These are phyloP conservation scores for Leccinellum luteum DNA, from an alignment of 768 basidiomycete genomes.

Conservation along the genomic window DNA sequence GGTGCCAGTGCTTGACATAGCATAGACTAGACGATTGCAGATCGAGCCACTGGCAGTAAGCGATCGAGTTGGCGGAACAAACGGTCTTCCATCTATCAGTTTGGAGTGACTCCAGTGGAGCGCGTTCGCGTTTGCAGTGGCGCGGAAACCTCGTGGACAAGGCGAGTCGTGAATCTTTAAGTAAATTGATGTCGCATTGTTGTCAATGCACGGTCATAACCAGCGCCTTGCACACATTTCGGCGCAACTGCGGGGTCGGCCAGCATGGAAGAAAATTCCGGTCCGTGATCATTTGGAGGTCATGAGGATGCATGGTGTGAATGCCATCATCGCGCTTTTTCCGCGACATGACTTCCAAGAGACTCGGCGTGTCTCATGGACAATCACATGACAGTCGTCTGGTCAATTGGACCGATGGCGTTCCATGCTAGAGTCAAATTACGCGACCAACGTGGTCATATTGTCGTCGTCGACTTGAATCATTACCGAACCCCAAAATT, in stretches of 20 bases:
- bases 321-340: neutral
- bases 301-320: neutral
- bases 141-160: conserved; percentile 14
- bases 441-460: neutral
- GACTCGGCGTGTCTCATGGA: neutral
- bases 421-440: neutral
- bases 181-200: neutral
- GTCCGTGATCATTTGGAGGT: neutral
- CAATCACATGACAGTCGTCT: neutral
- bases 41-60: conserved; percentile 3
- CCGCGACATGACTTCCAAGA: neutral
- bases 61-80: conserved; percentile 1
- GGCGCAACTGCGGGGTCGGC: neutral
- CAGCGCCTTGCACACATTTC: neutral
- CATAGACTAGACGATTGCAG: neutral
- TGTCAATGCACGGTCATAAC: neutral
- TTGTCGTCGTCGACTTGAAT: neutral
- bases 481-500: neutral
- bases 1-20: neutral
- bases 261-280: neutral
- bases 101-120: neutral
- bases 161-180: conserved; percentile 10
- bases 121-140: neutral
- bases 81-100: neutral
- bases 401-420: neutral